Conservation (phyloP, 73 alveolate species). For the Paramecium caudatum region DNA sequence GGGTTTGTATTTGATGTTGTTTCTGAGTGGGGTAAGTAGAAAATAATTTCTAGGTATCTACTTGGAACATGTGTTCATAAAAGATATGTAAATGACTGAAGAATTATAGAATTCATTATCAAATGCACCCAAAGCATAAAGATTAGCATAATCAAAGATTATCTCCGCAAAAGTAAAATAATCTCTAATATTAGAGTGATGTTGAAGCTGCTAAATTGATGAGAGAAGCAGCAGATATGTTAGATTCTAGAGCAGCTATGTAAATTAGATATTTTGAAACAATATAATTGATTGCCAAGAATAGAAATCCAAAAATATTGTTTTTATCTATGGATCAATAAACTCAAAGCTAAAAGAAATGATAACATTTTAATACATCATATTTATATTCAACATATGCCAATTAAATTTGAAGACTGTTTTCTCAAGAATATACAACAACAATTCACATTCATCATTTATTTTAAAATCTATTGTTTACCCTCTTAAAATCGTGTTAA, state of each 20-base stretch:
- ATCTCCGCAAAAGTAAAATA: slow-evolving; percentile 65
- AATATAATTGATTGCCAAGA: slow-evolving; percentile 46
- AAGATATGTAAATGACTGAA: slow-evolving; percentile 72
- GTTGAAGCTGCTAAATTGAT: slow-evolving; percentile 76
- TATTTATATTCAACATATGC: too few species aligned
- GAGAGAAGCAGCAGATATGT: slow-evolving; percentile 78
- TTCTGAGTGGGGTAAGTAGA: slow-evolving; percentile 59
- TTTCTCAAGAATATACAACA: too few species aligned
- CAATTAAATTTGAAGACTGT: too few species aligned
- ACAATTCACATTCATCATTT: too few species aligned
- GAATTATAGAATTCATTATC: slow-evolving; percentile 54
- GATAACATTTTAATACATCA: neutral
- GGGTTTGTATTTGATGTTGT: slow-evolving; percentile 73
- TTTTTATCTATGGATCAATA: slow-evolving; percentile 53
- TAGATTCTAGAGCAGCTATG: slow-evolving; percentile 75
- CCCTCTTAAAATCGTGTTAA: too few species aligned
- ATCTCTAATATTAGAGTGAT: slow-evolving; percentile 42
- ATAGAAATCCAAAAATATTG: slow-evolving; percentile 63
- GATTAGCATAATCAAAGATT: slow-evolving; percentile 68
- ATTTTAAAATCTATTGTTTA: too few species aligned
- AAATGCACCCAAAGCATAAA: slow-evolving; percentile 71
- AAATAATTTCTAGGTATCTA: slow-evolving; percentile 35
- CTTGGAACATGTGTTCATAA: slow-evolving; percentile 72
- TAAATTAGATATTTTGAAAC: slow-evolving; percentile 76
- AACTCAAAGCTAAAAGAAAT: slow-evolving; percentile 14